Conservation (phyloP, 1,284 basidiomycete genomes). For the Sporisorium sorghi region DNA sequence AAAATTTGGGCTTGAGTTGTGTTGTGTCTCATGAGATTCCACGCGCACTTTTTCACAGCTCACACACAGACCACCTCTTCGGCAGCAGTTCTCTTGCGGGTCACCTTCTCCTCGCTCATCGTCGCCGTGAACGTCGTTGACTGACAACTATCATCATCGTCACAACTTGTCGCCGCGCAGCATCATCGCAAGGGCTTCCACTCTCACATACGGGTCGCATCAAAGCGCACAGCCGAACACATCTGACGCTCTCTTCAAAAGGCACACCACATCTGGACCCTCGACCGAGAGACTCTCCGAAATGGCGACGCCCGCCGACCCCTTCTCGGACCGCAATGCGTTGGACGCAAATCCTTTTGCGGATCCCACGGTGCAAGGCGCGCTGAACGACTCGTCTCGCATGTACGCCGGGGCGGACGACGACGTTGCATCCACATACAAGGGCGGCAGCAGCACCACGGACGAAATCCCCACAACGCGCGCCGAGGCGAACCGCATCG, state of each 20-base stretch:
- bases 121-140: too few relatives aligned
- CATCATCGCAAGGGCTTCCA: neutral
- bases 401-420: constrained; percentile 52
- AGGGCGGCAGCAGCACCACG: constrained; percentile 16
- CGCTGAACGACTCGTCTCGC: constrained; percentile 52
- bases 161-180: too few relatives aligned
- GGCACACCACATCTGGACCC: neutral
- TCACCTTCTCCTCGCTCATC: too few relatives aligned
- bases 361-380: constrained; percentile 68
- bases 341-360: constrained; percentile 70
- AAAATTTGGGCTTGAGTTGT: too few relatives aligned
- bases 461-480: constrained; percentile 46
- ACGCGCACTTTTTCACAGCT: constrained; percentile 11
- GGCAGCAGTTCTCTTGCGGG: too few relatives aligned
- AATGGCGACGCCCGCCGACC: constrained; percentile 47
- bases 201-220: neutral
- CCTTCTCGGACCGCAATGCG: constrained; percentile 61
- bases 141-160: neutral
- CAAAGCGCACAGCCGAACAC: too few relatives aligned
- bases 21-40: constrained; percentile 15
- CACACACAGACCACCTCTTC: constrained; percentile 8
- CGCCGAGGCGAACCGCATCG: constrained; percentile 72
- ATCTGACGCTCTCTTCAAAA: too few relatives aligned
- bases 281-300: neutral
- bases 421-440: constrained; percentile 49